A percentile compares a stretch with the other conserved stretches of the same genome.
Evolutionary conservation across 2,329 filamentous ascomycete genomes (phyloP).

Genomic region (Cytospora paraplurivora): DNA sequence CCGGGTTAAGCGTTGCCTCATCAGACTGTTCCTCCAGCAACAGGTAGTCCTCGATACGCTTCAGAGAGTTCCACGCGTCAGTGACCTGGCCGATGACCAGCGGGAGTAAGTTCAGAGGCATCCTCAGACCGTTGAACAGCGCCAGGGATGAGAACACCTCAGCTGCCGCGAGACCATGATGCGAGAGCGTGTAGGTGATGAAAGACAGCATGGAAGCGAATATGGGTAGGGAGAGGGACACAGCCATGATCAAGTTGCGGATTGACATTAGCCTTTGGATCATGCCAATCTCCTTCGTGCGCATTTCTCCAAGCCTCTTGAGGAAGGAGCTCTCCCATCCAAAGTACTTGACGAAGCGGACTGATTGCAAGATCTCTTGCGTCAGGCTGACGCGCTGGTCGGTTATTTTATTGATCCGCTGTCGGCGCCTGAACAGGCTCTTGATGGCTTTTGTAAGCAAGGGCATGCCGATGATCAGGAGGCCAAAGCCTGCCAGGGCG

Average conservation of each 20-base stretch:
- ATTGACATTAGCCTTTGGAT: slow-evolving; percentile 83
- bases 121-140: slow-evolving; percentile 86
- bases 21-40: slow-evolving; percentile 83
- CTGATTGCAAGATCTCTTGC: slow-evolving; percentile 87
- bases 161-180: slow-evolving; percentile 71
- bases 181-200: slow-evolving; percentile 73
- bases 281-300: slow-evolving; percentile 75
- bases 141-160: slow-evolving; percentile 90
- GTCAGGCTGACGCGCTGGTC: slow-evolving; percentile 90
- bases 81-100: slow-evolving; percentile 86
- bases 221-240: slow-evolving; percentile 84
- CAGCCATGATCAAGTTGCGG: slow-evolving; percentile 80
- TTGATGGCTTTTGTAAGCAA: slow-evolving; percentile 76
- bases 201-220: slow-evolving; percentile 96
- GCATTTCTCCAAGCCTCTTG: slow-evolving; percentile 71
- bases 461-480: slow-evolving; percentile 78
- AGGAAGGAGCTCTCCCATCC: slow-evolving; percentile 93
- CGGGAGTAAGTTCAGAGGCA: slow-evolving; percentile 87
- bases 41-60: slow-evolving; percentile 86
- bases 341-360: slow-evolving; percentile 95
- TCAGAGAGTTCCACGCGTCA: slow-evolving; percentile 83
- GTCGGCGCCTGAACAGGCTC: slow-evolving; percentile 72
- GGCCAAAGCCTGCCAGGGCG: slow-evolving; percentile 81
- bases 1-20: slow-evolving; percentile 57
- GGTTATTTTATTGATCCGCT: slow-evolving; percentile 87